These are phyloP conservation scores for Coemansia sp. DNA, from an alignment of 192 early-diverging fungal species.

Conservation along the genomic window DNA sequence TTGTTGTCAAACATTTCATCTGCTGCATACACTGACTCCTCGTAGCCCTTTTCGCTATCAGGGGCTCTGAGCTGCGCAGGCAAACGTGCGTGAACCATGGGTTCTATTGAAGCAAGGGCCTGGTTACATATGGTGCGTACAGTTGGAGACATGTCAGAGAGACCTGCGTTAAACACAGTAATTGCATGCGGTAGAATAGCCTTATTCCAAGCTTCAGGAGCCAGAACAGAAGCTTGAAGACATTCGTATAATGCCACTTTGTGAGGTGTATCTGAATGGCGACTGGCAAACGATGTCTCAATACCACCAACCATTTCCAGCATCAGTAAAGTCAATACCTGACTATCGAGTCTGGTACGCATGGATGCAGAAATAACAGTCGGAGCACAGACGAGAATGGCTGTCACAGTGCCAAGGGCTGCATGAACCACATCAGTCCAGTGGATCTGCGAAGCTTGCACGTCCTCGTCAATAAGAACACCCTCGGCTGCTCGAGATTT, in stretches of 20 bases:
- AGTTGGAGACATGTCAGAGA: slow-evolving; percentile 14
- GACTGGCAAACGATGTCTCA: slow-evolving; percentile 22
- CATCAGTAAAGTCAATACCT: slow-evolving; percentile 33
- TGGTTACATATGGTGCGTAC: slow-evolving; percentile 21
- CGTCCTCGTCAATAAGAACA: slow-evolving; percentile 5
- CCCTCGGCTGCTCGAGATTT: slow-evolving; percentile 13
- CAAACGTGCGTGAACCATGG: slow-evolving; percentile 39
- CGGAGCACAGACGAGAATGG: slow-evolving; percentile 20
- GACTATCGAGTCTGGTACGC: slow-evolving; percentile 38
- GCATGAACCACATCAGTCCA: slow-evolving; percentile 33
- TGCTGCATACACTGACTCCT: slow-evolving; percentile 12
- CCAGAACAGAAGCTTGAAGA: slow-evolving; percentile 39
- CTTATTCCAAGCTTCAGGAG: slow-evolving; percentile 47
- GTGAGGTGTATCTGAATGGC: slow-evolving; percentile 24
- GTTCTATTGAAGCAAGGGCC: slow-evolving; percentile 25
- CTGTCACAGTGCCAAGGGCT: slow-evolving; percentile 7
- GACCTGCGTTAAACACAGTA: slow-evolving; percentile 30
- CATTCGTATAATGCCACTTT: slow-evolving; percentile 23
- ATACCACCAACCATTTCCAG: slow-evolving; percentile 29
- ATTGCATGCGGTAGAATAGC: slow-evolving; percentile 46
- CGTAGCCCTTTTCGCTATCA: slow-evolving; percentile 25
- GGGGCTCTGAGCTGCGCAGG: slow-evolving; percentile 49
- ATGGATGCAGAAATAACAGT: slow-evolving; percentile 18
- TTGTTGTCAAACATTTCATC: slow-evolving; percentile 13
- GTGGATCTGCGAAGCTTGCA: slow-evolving; percentile 10